These are phyloP conservation scores for Plenodomus lindquistii DNA, from an alignment of 2,329 filamentous ascomycete genomes.

Conservation along the genomic window DNA sequence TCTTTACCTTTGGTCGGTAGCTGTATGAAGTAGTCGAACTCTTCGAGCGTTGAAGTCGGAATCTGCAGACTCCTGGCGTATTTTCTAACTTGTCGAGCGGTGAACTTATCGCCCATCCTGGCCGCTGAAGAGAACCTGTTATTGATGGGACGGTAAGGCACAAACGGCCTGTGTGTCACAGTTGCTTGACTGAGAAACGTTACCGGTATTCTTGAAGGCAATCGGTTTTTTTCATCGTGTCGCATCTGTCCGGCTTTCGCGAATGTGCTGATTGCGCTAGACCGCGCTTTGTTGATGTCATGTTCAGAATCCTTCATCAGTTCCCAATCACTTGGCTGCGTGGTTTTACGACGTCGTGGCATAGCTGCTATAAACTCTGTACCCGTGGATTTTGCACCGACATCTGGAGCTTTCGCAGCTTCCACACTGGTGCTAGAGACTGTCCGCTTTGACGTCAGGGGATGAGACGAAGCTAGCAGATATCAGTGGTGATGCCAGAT, in stretches of 20 bases:
- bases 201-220: background rate
- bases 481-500: too few relatives aligned
- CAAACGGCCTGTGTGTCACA: slow-evolving; percentile 11
- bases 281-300: background rate
- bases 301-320: background rate
- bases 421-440: background rate
- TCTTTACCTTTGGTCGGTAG: slow-evolving; percentile 11
- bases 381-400: background rate
- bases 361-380: background rate
- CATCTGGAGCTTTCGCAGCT: background rate
- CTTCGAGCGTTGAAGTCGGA: slow-evolving; percentile 12
- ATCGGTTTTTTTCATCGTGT: background rate
- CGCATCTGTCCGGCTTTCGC: background rate
- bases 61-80: slow-evolving; percentile 10
- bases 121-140: slow-evolving; percentile 7
- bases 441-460: too few relatives aligned
- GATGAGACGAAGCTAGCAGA: too few relatives aligned
- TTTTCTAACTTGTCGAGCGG: background rate
- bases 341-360: background rate
- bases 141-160: slow-evolving; percentile 12
- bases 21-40: slow-evolving; percentile 13
- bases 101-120: slow-evolving; percentile 1
- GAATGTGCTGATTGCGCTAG: background rate
- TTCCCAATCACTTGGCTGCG: background rate
- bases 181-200: background rate